A percentile compares a stretch with the other conserved stretches of the same genome.
phyloP scores from a whole-genome alignment of 129 eudicot genomes.

The Scalesia atractyloides region DNA sequence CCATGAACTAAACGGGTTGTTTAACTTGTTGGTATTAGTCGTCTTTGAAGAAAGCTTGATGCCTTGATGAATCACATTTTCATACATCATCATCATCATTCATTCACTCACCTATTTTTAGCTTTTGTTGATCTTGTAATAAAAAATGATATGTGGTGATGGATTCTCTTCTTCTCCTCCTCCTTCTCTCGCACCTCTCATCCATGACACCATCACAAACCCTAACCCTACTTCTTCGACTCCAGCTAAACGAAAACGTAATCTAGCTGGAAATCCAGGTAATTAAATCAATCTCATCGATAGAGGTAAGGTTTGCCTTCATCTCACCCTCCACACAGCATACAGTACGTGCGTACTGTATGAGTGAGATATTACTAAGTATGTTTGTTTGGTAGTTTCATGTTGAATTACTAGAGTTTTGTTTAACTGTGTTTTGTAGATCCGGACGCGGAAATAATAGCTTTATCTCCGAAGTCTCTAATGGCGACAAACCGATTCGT shows the following conservation, averaged over 20 bases:
- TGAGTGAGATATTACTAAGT: too few species aligned
- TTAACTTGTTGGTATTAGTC: conserved; percentile 1
- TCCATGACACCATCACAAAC: conserved; percentile 29
- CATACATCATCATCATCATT: conserved; percentile 28
- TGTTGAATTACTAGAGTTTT: neutral
- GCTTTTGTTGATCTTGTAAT: conserved; percentile 7
- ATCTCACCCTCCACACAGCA: too few species aligned
- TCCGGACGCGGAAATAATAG: conserved; percentile 88
- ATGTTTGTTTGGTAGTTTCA: neutral
- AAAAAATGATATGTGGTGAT: conserved; percentile 34
- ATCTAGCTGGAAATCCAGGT: conserved; percentile 39
- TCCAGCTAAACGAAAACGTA: conserved; percentile 34
- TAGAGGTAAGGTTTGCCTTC: too few species aligned
- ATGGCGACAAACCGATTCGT: conserved; percentile 81
- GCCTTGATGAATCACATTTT: conserved; percentile 26
- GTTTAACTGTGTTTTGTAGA: conserved; percentile 42
- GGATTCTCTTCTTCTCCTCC: conserved; percentile 31
- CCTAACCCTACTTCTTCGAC: conserved; percentile 36
- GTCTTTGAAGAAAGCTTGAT: conserved; percentile 28
- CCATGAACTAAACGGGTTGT: neutral
- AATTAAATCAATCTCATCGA: neutral
- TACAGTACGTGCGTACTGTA: too few species aligned
- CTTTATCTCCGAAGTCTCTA: conserved; percentile 68
- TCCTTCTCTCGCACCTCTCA: conserved; percentile 19
- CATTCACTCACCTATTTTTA: conserved; percentile 31